Base-by-base conservation (phyloP, 805 yeast genomes). In the Yamadazyma phyllophila region DNA sequence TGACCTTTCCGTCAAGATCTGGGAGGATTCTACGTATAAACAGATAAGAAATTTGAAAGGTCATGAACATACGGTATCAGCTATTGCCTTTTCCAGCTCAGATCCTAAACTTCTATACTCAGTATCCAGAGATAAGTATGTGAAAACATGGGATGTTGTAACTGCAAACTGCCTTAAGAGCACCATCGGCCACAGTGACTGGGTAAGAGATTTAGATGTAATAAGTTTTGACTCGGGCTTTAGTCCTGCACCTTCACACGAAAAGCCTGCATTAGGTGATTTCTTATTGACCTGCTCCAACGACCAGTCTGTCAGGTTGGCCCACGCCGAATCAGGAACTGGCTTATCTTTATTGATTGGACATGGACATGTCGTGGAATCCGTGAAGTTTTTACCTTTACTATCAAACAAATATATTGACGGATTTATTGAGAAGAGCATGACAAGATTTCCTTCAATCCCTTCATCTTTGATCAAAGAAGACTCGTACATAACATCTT, bases 41-140 rank as follows among this genome's bases (percentile, higher is more conserved):
- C 77, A 83, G 37, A 59, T 80, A 1, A 72, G 88, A 31, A 81
- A 89, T 0, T 64, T 91, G 16, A 66, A 82, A 0, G 97, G 97
- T 10, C 98, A 91, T 65, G 95, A 89, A 49, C 96, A 91, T 60
- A 80, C 94, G 1, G 81, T 91, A 0, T 86, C 96, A 0, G 67
- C 79, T 0, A 69, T 88, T 7, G 66, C 69, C 11, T 83, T 85
- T 58, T 73, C 80, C 14, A 63, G 58, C 2, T 57, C 69, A 4
- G 66, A 74, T 29, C 77, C 81, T 2, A 65, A 67, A 24, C 70
- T 70, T 12, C 58, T 84, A 13, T 77, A 82, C 44, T 78, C 85
- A 10, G 80, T 81, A 26, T 82, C 89, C 1, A 67, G 91, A 46
- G 92, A 85, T 56, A 71, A 69, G 7, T 59, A 82, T 1, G 74